Evolutionary conservation across 1,284 basidiomycete genomes (phyloP).

Genomic region (Moesziomyces aphidis): DNA sequence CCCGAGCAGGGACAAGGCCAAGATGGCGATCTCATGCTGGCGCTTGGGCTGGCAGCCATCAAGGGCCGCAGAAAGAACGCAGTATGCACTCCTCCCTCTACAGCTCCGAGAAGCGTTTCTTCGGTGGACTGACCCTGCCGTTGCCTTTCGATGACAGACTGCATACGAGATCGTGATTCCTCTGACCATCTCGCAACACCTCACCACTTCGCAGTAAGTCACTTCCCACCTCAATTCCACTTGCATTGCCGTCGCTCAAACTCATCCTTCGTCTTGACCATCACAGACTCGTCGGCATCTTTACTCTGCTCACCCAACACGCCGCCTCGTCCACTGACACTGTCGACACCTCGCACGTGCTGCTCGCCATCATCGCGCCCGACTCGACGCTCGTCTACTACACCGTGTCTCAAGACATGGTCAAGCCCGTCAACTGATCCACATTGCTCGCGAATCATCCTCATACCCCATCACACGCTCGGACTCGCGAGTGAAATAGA

Average conservation of each 20-base stretch:
- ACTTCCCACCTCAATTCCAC: background rate
- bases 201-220: constrained; percentile 28
- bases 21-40: background rate
- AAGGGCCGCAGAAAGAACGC: constrained; percentile 42
- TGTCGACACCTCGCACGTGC: constrained; percentile 37
- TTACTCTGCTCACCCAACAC: constrained; percentile 26
- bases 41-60: constrained; percentile 20
- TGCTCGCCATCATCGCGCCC: constrained; percentile 61
- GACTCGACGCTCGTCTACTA: constrained; percentile 66
- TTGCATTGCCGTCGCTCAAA: background rate
- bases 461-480: background rate
- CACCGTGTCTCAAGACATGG: constrained; percentile 57
- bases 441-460: background rate
- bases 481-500: background rate
- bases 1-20: background rate
- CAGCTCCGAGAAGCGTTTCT: background rate
- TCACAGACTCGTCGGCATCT: constrained; percentile 33
- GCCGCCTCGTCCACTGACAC: constrained; percentile 16
- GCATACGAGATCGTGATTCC: constrained; percentile 37
- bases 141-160: constrained; percentile 9
- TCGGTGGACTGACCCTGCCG: background rate
- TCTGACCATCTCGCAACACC: constrained; percentile 33
- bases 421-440: constrained; percentile 63
- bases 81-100: constrained; percentile 5
- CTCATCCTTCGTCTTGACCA: background rate